These are phyloP conservation scores for Inga laurina DNA, from an alignment of 306 rosid species.

Conservation along the genomic window DNA sequence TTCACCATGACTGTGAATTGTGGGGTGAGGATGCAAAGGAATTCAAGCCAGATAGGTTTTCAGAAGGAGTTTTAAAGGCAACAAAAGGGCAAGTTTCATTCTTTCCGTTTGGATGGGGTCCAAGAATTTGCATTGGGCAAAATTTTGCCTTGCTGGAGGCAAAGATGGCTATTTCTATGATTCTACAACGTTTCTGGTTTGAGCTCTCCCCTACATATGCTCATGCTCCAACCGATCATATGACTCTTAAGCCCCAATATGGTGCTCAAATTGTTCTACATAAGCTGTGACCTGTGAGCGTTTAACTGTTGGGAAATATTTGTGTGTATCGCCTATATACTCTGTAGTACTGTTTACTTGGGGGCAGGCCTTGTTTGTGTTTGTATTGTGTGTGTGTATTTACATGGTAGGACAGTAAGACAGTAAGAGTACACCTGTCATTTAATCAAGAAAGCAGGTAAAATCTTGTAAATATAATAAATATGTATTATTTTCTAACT, in stretches of 20 bases:
- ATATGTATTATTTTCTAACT: too few relatives aligned
- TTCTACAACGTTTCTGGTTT: constrained; percentile 47
- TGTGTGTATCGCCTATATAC: too few relatives aligned
- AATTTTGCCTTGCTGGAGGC: constrained; percentile 48
- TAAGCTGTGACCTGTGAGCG: constrained; percentile 7
- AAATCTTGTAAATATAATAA: too few relatives aligned
- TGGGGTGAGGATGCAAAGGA: constrained; percentile 61
- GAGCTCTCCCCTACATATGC: constrained; percentile 46
- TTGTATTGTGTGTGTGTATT: not conserved
- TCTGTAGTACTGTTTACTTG: too few relatives aligned
- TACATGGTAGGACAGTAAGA: not conserved
- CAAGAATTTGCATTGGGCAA: constrained; percentile 64
- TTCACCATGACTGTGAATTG: constrained; percentile 48
- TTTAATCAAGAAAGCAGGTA: too few relatives aligned
- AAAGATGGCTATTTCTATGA: constrained; percentile 39
- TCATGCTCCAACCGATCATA: constrained; percentile 23
- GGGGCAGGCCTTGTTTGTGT: not conserved
- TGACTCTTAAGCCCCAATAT: constrained; percentile 37
- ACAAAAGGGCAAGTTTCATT: constrained; percentile 28
- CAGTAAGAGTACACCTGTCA: not conserved
- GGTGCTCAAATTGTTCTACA: constrained; percentile 43
- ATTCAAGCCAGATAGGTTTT: constrained; percentile 37
- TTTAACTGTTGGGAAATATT: not conserved
- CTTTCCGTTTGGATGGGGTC: constrained; percentile 73
- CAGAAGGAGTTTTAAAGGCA: constrained; percentile 32